Percentiles rank a stretch among this genome's conserved stretches.
phyloP scores from a whole-genome alignment of 768 basidiomycete species.

The Jaapia argillacea region DNA sequence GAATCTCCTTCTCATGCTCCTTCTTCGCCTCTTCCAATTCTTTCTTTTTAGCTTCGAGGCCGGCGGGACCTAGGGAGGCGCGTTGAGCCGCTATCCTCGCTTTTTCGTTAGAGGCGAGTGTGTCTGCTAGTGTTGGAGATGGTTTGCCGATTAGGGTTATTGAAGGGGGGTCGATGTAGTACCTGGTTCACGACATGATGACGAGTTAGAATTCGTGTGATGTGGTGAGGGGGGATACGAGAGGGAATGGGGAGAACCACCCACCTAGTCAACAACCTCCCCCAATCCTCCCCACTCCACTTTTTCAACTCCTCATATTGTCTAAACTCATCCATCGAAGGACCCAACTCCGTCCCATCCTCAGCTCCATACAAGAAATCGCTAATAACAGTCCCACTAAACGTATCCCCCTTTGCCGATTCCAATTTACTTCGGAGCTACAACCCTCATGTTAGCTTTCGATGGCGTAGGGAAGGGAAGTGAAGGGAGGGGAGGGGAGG shows the following conservation, averaged over 20 bases:
- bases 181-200: slow-evolving; percentile 35
- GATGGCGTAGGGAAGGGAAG: neutral
- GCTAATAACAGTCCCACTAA: slow-evolving; percentile 62
- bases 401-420: slow-evolving; percentile 72
- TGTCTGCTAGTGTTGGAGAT: slow-evolving; percentile 72
- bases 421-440: slow-evolving; percentile 81
- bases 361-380: slow-evolving; percentile 83
- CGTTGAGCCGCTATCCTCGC: slow-evolving; percentile 63
- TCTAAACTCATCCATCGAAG: slow-evolving; percentile 69
- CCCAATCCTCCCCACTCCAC: slow-evolving; percentile 77
- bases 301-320: slow-evolving; percentile 54
- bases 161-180: slow-evolving; percentile 63
- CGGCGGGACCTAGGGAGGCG: slow-evolving; percentile 64
- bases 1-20: slow-evolving; percentile 79
- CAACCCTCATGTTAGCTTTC: slow-evolving; percentile 2
- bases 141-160: slow-evolving; percentile 83
- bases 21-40: slow-evolving; percentile 75
- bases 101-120: slow-evolving; percentile 75
- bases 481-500: no score
- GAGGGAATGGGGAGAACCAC: slow-evolving; percentile 9
- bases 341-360: slow-evolving; percentile 70
- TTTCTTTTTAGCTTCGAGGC: slow-evolving; percentile 58
- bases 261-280: slow-evolving; percentile 62
- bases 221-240: neutral
- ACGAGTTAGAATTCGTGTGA: no score